These are phyloP conservation scores for Zymoseptoria crescenta DNA, from an alignment of 2,329 filamentous ascomycete species.

Conservation along the genomic window DNA sequence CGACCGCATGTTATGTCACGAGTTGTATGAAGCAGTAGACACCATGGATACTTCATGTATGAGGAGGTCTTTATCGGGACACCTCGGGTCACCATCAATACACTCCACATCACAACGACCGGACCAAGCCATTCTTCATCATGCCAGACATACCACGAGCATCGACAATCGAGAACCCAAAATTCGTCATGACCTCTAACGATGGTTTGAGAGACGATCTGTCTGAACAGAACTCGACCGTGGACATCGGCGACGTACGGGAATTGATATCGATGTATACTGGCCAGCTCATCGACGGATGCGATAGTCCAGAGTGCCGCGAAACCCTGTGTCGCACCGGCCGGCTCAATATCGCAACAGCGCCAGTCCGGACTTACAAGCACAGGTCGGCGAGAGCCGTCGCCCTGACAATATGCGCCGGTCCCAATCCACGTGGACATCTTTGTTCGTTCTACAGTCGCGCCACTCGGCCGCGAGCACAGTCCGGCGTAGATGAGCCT, in stretches of 20 bases:
- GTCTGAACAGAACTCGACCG: background rate
- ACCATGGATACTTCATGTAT: background rate
- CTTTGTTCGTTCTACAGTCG: slow-evolving; percentile 48
- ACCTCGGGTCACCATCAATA: background rate
- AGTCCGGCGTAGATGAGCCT: slow-evolving; percentile 19
- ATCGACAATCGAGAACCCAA: background rate
- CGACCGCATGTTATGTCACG: background rate
- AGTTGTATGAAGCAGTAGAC: background rate
- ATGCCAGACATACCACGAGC: background rate
- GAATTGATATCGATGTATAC: slow-evolving; percentile 34
- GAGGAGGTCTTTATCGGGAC: no score
- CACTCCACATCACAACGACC: background rate
- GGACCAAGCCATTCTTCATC: background rate
- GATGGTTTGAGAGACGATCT: background rate
- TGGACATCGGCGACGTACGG: slow-evolving; percentile 1
- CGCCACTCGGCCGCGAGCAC: background rate
- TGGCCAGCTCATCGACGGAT: slow-evolving; percentile 69
- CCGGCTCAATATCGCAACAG: slow-evolving; percentile 54
- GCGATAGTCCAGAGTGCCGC: slow-evolving; percentile 56
- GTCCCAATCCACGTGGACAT: slow-evolving; percentile 62
- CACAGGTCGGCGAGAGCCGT: slow-evolving; percentile 70
- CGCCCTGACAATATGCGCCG: slow-evolving; percentile 67
- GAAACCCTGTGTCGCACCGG: slow-evolving; percentile 73
- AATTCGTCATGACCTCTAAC: background rate
- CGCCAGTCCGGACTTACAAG: slow-evolving; percentile 68